Conservation (phyloP, 805 yeast species). For the Clavispora santaluciae region DNA sequence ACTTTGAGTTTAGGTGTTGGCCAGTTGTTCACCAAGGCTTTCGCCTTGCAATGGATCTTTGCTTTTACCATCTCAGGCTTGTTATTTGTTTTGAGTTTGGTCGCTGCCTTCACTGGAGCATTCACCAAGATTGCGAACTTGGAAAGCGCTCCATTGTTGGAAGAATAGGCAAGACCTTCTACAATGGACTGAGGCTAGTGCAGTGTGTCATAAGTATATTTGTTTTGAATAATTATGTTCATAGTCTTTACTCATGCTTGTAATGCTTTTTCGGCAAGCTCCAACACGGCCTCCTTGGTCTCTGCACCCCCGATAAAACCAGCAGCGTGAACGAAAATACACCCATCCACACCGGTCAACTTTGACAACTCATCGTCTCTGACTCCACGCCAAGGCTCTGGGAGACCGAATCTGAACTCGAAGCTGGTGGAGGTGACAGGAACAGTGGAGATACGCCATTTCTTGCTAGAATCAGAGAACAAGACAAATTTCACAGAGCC, state of each 20-base stretch:
- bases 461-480: conserved; percentile 65
- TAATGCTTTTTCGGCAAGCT: conserved; percentile 54
- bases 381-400: conserved; percentile 91
- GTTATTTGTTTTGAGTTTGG: conserved; percentile 47
- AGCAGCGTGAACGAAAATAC: conserved; percentile 91
- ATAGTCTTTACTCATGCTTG: conserved; percentile 2
- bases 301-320: conserved; percentile 96
- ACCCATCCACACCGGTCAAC: conserved; percentile 75
- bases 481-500: conserved; percentile 69
- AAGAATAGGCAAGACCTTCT: conserved; percentile 3
- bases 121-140: conserved; percentile 9
- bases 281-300: conserved; percentile 69
- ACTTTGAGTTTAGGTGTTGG: conserved; percentile 64
- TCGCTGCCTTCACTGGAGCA: conserved; percentile 40
- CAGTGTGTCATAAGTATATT: neutral
- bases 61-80: conserved; percentile 63
- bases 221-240: neutral
- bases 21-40: conserved; percentile 60
- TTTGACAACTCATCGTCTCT: conserved; percentile 79
- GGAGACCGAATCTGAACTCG: conserved; percentile 80
- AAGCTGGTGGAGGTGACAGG: conserved; percentile 76
- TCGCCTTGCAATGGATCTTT: conserved; percentile 85
- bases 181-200: neutral
- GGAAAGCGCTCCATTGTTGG: conserved; percentile 18
- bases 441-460: conserved; percentile 90